Evolutionary conservation across 1,139 yeast species (phyloP), one percentile per base, ranked within the genome.

Genomic region (Scheffersomyces parashehatae): DNA sequence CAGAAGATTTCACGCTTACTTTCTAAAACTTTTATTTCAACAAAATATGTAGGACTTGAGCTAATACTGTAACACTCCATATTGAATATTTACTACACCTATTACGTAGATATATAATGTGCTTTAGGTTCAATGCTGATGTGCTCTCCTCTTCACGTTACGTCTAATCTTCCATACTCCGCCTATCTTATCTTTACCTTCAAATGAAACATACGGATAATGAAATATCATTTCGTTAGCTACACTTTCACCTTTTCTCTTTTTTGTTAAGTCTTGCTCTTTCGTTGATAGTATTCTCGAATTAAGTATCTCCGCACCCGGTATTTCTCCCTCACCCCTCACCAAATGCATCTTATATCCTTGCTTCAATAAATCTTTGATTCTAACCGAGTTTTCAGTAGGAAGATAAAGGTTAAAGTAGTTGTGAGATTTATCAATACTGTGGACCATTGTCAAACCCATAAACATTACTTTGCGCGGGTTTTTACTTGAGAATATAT

Each of bases 151-250:
- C 65, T 70, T 67, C n/a, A 84, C 77, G 52, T 84, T 85, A 48
- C 87, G 67, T 47, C 95, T 65, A 0, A 79, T 75, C 52, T 78
- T 79, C 79, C 87, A 80, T 1, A 77, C 77, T 38, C 83, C 85
- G 29, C 86, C 85, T 7, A 83, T 72, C 43, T 67, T 71, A 29
- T 72, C 75, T 39, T 64, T 68, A 26, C 64, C 68, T 37, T 71
- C 75, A 45, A 73, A 74, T n/a, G 79, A 72, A 1, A 84, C 64
- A 53, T 75, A 83, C 0, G 89, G 88, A 5, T 76, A 47, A 20
- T 20, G 26, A 7, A 20, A 20, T 6, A 6, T 20, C 8, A 20
- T 3, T 7, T 51, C 46, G 15, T 54, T 45, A 41, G 51, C 16
- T 11, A 28, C 15, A 9, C 24, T 36, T 50, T 50, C 35, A 41